Conservation (phyloP, 306 rosid species). For the Quercus glauca region DNA sequence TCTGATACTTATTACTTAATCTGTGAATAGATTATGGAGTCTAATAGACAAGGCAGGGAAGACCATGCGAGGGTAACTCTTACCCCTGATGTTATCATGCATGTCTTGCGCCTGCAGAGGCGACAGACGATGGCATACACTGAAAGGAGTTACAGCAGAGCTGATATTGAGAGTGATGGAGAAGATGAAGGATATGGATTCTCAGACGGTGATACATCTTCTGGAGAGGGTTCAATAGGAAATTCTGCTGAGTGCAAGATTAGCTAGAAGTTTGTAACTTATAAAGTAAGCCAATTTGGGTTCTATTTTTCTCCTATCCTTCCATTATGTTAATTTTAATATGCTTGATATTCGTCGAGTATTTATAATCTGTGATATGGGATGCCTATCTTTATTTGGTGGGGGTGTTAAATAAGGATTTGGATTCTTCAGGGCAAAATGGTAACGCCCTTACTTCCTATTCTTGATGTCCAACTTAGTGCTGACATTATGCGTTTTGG, state of each 20-base stretch:
- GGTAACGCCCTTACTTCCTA: too few relatives aligned
- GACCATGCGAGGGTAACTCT: conserved; percentile 36
- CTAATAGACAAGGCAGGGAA: conserved; percentile 48
- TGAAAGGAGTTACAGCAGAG: conserved; percentile 41
- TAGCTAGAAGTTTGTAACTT: conserved; percentile 23
- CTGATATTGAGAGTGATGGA: conserved; percentile 44
- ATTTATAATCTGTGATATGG: too few relatives aligned
- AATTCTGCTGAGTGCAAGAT: conserved; percentile 41
- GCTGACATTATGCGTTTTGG: too few relatives aligned
- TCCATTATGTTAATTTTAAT: too few relatives aligned
- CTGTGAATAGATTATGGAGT: conserved; percentile 42
- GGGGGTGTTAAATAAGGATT: too few relatives aligned
- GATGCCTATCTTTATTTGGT: too few relatives aligned
- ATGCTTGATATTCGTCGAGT: too few relatives aligned
- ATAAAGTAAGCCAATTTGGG: conserved; percentile 3
- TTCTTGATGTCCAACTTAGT: too few relatives aligned
- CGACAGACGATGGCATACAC: conserved; percentile 36
- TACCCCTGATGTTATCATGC: conserved; percentile 48
- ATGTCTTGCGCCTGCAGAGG: conserved; percentile 55
- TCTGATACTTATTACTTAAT: conserved; percentile 11
- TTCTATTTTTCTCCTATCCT: not conserved
- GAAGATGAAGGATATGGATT: conserved; percentile 33
- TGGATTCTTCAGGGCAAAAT: too few relatives aligned
- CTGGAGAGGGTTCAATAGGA: conserved; percentile 34
- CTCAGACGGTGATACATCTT: conserved; percentile 29